Conservation (phyloP, 2,329 filamentous ascomycete species). For the Cadophora gregata region DNA sequence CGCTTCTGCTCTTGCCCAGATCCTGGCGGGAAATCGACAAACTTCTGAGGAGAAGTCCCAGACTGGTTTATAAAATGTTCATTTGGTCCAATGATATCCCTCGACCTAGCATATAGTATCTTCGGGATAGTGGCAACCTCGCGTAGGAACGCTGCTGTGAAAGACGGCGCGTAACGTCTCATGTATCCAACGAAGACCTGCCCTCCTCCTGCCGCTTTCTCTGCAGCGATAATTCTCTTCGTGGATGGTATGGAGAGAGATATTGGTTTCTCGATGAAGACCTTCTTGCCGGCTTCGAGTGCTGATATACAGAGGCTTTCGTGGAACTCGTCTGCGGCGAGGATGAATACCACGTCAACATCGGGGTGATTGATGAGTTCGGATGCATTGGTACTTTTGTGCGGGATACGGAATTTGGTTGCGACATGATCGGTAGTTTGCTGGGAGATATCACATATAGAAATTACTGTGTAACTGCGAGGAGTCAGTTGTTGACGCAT, state of each 20-base stretch:
- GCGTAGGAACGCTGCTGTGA: slow-evolving; percentile 56
- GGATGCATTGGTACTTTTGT: slow-evolving; percentile 38
- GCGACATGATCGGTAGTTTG: slow-evolving; percentile 49
- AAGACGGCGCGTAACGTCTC: slow-evolving; percentile 63
- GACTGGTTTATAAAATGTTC: slow-evolving; percentile 53
- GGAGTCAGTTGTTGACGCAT: not conserved
- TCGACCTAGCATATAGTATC: slow-evolving; percentile 60
- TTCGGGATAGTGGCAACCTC: slow-evolving; percentile 58
- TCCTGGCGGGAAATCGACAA: slow-evolving; percentile 48
- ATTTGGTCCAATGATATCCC: slow-evolving; percentile 62
- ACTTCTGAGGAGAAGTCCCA: slow-evolving; percentile 53
- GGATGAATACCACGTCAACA: slow-evolving; percentile 52
- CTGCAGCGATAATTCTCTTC: slow-evolving; percentile 55
- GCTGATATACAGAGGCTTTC: slow-evolving; percentile 57
- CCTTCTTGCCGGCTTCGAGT: slow-evolving; percentile 59
- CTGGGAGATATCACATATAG: slow-evolving; percentile 49
- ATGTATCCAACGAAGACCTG: slow-evolving; percentile 65
- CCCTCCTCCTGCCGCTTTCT: slow-evolving; percentile 48
- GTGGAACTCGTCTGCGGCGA: slow-evolving; percentile 60
- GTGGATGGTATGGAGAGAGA: slow-evolving; percentile 55
- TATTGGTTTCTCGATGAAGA: slow-evolving; percentile 65
- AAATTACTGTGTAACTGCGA: slow-evolving; percentile 29
- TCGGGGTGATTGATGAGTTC: slow-evolving; percentile 23
- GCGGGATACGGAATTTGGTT: slow-evolving; percentile 32
- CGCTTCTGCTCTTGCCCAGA: slow-evolving; percentile 38